These are phyloP conservation scores for Penicillium verrucosum DNA, from an alignment of 2,329 filamentous ascomycete genomes.

Conservation along the genomic window DNA sequence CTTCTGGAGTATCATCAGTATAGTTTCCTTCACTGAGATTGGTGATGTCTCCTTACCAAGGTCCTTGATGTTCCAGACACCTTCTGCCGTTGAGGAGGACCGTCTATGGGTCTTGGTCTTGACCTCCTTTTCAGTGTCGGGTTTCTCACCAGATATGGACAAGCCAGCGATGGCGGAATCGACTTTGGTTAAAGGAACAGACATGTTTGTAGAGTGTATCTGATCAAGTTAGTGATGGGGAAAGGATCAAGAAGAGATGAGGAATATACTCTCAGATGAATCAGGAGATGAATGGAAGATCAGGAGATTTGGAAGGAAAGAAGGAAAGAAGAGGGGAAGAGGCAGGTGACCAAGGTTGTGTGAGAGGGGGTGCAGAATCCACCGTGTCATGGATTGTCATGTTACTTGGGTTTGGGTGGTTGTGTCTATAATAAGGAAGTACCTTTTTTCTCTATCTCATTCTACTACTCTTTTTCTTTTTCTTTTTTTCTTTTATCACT, in stretches of 20 bases:
- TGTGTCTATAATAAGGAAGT: not conserved
- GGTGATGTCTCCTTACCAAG: slow-evolving; percentile 58
- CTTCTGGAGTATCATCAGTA: slow-evolving; percentile 20
- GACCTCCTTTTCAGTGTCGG: slow-evolving; percentile 32
- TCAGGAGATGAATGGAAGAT: slow-evolving; percentile 8
- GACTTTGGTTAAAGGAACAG: slow-evolving; percentile 74
- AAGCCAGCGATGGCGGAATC: slow-evolving; percentile 86
- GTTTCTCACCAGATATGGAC: slow-evolving; percentile 63
- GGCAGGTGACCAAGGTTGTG: slow-evolving; percentile 32
- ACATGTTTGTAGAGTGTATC: slow-evolving; percentile 44
- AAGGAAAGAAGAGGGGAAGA: slow-evolving; percentile 9
- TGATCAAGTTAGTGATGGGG: slow-evolving; percentile 4
- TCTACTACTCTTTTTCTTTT: no score
- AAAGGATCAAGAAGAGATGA: slow-evolving; percentile 2
- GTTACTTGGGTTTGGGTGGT: not conserved
- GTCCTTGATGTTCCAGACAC: slow-evolving; percentile 79
- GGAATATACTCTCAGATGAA: not conserved
- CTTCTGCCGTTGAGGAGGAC: slow-evolving; percentile 68
- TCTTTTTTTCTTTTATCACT: no score
- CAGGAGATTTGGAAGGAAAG: slow-evolving; percentile 4
- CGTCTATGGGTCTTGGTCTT: slow-evolving; percentile 59
- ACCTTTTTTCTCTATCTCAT: not conserved
- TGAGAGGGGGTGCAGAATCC: not conserved
- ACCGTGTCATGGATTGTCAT: slow-evolving; percentile 25
- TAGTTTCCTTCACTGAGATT: not conserved